Evolutionary conservation across 108 stramenopile species (phyloP), one percentile per base, ranked within the genome.

Genomic region (Tribonema minus): DNA sequence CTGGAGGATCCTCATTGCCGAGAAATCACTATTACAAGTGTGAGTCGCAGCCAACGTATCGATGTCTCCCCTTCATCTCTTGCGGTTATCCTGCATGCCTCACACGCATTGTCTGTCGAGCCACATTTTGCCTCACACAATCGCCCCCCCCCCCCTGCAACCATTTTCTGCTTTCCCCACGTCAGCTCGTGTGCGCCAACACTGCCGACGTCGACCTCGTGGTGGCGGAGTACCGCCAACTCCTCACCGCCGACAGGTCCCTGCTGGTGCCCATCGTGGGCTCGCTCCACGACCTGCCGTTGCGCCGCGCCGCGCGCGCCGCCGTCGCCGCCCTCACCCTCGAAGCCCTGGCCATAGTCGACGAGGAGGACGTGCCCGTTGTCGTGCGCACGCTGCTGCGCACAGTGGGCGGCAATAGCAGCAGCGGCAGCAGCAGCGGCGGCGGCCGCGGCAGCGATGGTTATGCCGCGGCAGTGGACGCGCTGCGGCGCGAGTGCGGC

Each of bases 321-420:
- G 74, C 64, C 26, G 74, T 76, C 58, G 64, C 74, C 37, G 40
- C 64, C 54, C 64, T 76, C 64, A 76, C 74, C 0, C 66, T 76
- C 46, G 74, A 76, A 67, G 76, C 76, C 7, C 68, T 78, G 0
- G 67, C 76, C 9, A 34, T 78, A 1, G 76, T 78, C 28, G 76
- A 69, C 67, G 76, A 78, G 38, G 76, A 68, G 26, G 76, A 78
- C 59, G 23, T 78, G 46, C 76, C 76, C 0, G 76, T 69, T 15
- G 65, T 78, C 25, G 68, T 78, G 6, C 76, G 76, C 37, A 78
- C 76, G 54, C 67, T 78, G 25, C 35, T 78, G 46, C 9, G 20
- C 15, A 54, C 46, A 54, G 46, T 54, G 46, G 46, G 46, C 46
- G 46, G 20, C 15, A n/a, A n/a, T n/a, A n/a, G n/a, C n/a, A n/a